These are phyloP conservation scores for Botryotinia convoluta DNA, from an alignment of 2,329 filamentous ascomycete species.

Conservation along the genomic window DNA sequence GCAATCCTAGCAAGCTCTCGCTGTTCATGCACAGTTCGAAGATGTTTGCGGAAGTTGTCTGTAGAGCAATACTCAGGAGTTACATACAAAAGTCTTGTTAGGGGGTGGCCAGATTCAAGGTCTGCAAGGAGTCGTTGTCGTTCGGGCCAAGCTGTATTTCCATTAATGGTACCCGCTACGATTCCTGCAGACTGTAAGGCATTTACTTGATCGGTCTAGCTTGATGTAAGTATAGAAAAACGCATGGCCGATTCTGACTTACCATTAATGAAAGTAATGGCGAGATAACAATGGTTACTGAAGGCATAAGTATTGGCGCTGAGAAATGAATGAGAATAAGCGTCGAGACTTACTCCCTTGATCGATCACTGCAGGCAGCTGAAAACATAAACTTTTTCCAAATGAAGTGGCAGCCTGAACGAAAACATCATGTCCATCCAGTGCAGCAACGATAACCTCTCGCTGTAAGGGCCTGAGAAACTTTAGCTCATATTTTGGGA, in stretches of 20 bases:
- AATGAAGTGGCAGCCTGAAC: constrained; percentile 89
- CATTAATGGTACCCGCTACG: constrained; percentile 82
- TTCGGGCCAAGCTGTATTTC: constrained; percentile 66
- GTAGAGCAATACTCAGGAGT: constrained; percentile 85
- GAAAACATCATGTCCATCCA: constrained; percentile 86
- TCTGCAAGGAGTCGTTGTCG: constrained; percentile 72
- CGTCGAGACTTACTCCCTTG: constrained; percentile 65
- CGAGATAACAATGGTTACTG: constrained; percentile 87
- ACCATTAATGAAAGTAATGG: constrained; percentile 89
- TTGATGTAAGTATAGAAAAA: constrained; percentile 13
- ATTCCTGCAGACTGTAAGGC: constrained; percentile 72
- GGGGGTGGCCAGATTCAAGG: constrained; percentile 82
- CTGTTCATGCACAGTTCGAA: constrained; percentile 73
- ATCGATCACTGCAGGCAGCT: constrained; percentile 84
- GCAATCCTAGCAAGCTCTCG: constrained; percentile 83
- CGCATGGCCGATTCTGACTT: constrained; percentile 22
- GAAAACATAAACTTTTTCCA: constrained; percentile 91
- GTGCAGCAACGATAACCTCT: constrained; percentile 79
- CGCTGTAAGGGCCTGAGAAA: constrained; percentile 71
- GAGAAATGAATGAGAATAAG: background rate
- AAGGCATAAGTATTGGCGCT: constrained; percentile 26
- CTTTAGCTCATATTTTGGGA: constrained; percentile 20
- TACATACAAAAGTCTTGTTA: constrained; percentile 81
- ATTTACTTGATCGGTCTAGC: constrained; percentile 85
- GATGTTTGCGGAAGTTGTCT: constrained; percentile 70